Evolutionary conservation across 75 land plant species (phyloP), one percentile per base, ranked within the genome.

Genomic region (Ceratopteris richardii): DNA sequence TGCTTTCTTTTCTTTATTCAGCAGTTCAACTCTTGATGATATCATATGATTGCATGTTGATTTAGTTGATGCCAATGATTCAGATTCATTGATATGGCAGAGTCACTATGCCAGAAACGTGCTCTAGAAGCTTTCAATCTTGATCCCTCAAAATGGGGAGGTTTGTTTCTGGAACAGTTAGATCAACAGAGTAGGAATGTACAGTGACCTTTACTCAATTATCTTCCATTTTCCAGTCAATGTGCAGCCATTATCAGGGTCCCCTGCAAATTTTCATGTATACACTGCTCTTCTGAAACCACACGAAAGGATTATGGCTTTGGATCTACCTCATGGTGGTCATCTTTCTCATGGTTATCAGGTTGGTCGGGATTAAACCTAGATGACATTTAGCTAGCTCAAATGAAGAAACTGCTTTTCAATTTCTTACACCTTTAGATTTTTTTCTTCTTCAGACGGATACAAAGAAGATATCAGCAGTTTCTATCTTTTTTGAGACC

Each of bases 101-200:
- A 86, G 54, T 64, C 79, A 11, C 56, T 86, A n/a, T 86, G 90
- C 54, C 83, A 80, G 40, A 79, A 82, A 44, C 82, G 90, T 44
- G 90, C 90, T 0, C 52, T 86, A 51, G 83, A 77, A 66, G 90
- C 86, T 40, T 86, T 82, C 51, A 30, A 42, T 0, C 73, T 86
- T 69, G 82, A 82, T 64, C 81, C 86, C 31, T 72, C 64, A 17
- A 79, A 86, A 61, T 86, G 90, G 90, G 90, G 90, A 80, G 90
- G 89, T 74, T 14, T 40, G 42, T 9, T 40, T 40, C 42, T 40
- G 42, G 9, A 9, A 14, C 13, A 10, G 9, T 40, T 40, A 14
- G 9, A 10, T 14, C 9, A 40, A 10, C 42, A 40, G 42, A 40
- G 42, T 14, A 40, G 42, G 14, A 14, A 40, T 14, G 13, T 40